phyloP scores from a whole-genome alignment of 1,284 basidiomycete genomes.

The Cryptococcus jaspeensis region DNA sequence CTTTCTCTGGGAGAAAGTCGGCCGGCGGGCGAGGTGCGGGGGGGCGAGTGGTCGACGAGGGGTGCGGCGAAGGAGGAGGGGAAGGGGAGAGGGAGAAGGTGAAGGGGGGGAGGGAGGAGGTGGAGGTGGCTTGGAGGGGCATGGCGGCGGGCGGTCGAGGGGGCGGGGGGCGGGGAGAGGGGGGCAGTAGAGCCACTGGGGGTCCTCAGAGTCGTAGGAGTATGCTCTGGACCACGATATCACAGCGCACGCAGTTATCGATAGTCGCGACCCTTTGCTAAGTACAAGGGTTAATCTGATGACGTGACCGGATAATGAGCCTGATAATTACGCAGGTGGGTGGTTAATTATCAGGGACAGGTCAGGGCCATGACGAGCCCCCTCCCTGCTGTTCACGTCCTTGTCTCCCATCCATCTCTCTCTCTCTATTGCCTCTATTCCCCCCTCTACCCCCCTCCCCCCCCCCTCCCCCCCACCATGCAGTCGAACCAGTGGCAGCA shows the following conservation, averaged over 20 bases:
- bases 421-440: not conserved
- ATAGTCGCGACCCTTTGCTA: no score
- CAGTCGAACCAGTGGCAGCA: slow-evolving; percentile 34
- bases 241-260: no score
- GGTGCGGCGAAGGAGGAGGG: slow-evolving; percentile 11
- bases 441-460: not conserved
- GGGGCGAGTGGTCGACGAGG: slow-evolving; percentile 1
- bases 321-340: no score
- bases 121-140: slow-evolving; percentile 32
- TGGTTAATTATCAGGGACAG: no score
- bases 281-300: no score
- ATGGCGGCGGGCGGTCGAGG: slow-evolving; percentile 17
- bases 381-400: not conserved
- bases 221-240: not conserved
- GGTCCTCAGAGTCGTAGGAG: not conserved
- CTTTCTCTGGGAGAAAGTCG: slow-evolving; percentile 73
- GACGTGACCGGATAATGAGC: no score
- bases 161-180: not conserved
- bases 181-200: not conserved
- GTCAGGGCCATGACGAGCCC: not conserved
- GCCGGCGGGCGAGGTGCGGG: slow-evolving; percentile 60
- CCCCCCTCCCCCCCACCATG: slow-evolving; percentile 13
- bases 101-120: slow-evolving; percentile 34
- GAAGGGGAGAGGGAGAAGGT: slow-evolving; percentile 31
- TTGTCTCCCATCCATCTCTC: slow-evolving; percentile 1